Base-by-base conservation (phyloP, 768 basidiomycete species). In the Mycena belliarum region DNA sequence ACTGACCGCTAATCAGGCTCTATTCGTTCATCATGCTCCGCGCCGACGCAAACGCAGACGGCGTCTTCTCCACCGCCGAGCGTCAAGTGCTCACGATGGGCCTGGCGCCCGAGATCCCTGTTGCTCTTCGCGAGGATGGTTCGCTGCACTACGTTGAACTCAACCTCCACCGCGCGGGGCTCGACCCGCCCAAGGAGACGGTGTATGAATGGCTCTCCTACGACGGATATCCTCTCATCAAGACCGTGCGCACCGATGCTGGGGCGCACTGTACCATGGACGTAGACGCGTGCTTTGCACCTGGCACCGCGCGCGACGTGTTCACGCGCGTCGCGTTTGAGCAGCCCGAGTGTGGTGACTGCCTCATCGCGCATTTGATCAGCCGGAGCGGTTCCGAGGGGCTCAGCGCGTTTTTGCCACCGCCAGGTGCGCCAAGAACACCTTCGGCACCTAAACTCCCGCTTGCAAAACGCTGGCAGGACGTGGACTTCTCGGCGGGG, bases 241-340 rank as follows among this genome's bases (percentile, higher is more conserved):
- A 23, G 11, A 57, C 56, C 25, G n/a, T 49, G n/a, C 28, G 42
- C 23, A n/a, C 16, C 29, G 48, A 33, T 23, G 29, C 42, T 2
- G 21, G 21, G 14, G 40, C 37, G 28, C 38, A 57, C 44, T 60
- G 60, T 45, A 20, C 21, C 1, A 51, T 64, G 21, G 56, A 58
- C 43, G 33, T 57, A 28, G 18, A 12, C 6, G 11, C 20, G 10
- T 60, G 60, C 35, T 51, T 61, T 21, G 42, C 55, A 28, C 5
- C n/a, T 7, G 41, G 28, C 10, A 21, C 48, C 3, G 12, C 49
- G 37, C 44, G 57, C 23, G 63, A 58, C 2, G 29, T 64, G 4
- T 61, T 58, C 32, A 26, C 14, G 18, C 63, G 56, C 26, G 59
- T 64, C 3, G 52, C 63, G 56, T 64, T 64, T 25, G 59, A 64